These are phyloP conservation scores for Camellia japonica DNA, from an alignment of 148 eudicot species.

Conservation along the genomic window DNA sequence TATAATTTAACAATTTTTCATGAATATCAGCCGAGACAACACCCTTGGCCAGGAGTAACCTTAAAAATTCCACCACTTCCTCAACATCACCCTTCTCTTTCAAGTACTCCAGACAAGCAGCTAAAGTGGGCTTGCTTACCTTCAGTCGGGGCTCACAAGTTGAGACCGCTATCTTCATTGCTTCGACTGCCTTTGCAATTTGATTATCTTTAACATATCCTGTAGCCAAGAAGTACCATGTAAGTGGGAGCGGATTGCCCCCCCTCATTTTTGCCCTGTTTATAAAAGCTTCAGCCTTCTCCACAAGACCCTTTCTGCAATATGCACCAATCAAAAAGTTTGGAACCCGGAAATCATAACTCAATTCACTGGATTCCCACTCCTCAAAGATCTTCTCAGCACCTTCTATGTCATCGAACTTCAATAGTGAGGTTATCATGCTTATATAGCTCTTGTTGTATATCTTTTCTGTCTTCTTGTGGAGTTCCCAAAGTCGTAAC, in stretches of 20 bases:
- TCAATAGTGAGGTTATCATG: conserved; percentile 37
- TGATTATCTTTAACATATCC: conserved; percentile 30
- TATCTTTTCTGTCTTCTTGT: conserved; percentile 23
- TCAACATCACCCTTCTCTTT: conserved; percentile 33
- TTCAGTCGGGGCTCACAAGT: conserved; percentile 19
- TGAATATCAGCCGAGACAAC: conserved; percentile 18
- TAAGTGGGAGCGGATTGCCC: conserved; percentile 23
- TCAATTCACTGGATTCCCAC: conserved; percentile 37
- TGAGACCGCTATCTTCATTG: conserved; percentile 27
- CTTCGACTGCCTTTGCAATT: conserved; percentile 40
- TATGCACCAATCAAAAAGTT: conserved; percentile 35
- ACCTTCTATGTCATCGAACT: conserved; percentile 35
- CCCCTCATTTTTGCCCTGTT: conserved; percentile 26
- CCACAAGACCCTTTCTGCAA: conserved; percentile 36
- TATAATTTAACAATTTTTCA: conserved; percentile 11
- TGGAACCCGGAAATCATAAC: conserved; percentile 33
- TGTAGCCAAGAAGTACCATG: conserved; percentile 35
- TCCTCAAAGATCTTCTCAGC: conserved; percentile 42
- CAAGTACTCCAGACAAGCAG: conserved; percentile 31
- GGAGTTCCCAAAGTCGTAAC: conserved; percentile 38
- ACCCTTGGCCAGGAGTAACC: conserved; percentile 23
- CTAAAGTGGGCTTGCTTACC: conserved; percentile 16
- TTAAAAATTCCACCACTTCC: conserved; percentile 13
- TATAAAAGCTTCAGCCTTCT: conserved; percentile 42
- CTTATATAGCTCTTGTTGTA: conserved; percentile 33